A percentile compares a stretch with the other conserved stretches of the same genome.
phyloP scores from a whole-genome alignment of 805 yeast species.

The Starmerella khaoyaiensis region DNA sequence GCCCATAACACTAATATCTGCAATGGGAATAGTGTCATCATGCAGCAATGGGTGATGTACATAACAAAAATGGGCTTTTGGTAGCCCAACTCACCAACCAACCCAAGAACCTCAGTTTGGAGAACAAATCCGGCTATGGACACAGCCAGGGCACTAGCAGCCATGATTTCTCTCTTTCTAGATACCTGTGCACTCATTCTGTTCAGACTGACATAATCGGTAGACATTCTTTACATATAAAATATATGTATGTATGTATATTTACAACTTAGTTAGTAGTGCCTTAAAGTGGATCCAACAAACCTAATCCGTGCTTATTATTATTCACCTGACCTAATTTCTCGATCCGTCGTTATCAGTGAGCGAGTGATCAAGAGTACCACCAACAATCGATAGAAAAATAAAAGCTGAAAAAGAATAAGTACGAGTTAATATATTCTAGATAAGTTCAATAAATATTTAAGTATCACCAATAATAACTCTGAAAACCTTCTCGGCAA shows the following conservation, averaged over 20 bases:
- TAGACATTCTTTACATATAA: neutral
- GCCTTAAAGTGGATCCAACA: too few relatives aligned
- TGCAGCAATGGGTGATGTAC: constrained; percentile 59
- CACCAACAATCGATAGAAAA: too few relatives aligned
- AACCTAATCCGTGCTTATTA: too few relatives aligned
- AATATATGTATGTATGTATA: too few relatives aligned
- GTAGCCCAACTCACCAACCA: constrained; percentile 46
- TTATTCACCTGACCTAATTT: too few relatives aligned
- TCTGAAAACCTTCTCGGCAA: constrained; percentile 39
- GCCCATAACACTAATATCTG: constrained; percentile 43
- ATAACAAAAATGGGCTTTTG: constrained; percentile 54
- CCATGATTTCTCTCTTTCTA: constrained; percentile 32
- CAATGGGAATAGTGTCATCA: constrained; percentile 61
- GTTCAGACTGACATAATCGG: constrained; percentile 2
- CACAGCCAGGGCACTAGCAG: constrained; percentile 35
- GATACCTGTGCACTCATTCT: constrained; percentile 1
- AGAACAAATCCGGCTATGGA: constrained; percentile 51
- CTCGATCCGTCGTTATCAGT: too few relatives aligned
- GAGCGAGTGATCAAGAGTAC: too few relatives aligned
- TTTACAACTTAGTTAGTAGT: too few relatives aligned
- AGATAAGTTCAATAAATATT: neutral
- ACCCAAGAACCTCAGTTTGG: constrained; percentile 71
- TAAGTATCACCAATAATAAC: constrained; percentile 18
- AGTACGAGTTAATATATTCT: neutral
- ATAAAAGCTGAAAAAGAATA: neutral